Evolutionary conservation across 164 flowering plant genomes (phyloP), one percentile per base, ranked within the genome.

Genomic region (Warburgia ugandensis): DNA sequence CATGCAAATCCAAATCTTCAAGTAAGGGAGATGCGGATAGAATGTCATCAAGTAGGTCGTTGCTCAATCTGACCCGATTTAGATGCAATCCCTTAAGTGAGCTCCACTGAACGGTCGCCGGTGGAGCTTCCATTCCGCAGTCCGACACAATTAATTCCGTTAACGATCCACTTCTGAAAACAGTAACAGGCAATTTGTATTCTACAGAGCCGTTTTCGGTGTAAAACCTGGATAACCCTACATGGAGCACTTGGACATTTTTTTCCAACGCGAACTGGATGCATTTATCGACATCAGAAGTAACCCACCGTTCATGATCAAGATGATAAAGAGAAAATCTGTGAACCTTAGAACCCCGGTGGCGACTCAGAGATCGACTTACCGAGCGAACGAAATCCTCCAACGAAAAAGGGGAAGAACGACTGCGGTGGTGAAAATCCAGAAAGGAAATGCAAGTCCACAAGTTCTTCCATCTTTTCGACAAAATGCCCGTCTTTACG

Each of bases 381-480:
- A 39, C 5, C 9, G 19, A 39, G 19, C 19, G n/a, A 10, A 39
- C 19, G 42, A 39, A 39, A 21, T 14, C 6, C 38, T 12, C n/a
- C 38, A 12, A 11, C 38, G n/a, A 11, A 13, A 9, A 11, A 11
- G 38, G 38, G n/a, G 6, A 8, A 12, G n/a, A n/a, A n/a, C n/a
- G n/a, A n/a, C n/a, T n/a, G 19, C 19, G 8, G 5, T 39, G 16
- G 17, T 26, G 35, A 14, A 49, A 30, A 29, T 20, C 13, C 23
- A 49, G 39, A 30, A 5, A n/a, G 14, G 38, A 26, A 4, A 9
- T 9, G 38, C 13, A 49, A 16, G 12, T 30, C 52, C 52, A 49
- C 25, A 31, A 16, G 28, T 49, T 2, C 25, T 29, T 30, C 52
- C 52, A 49, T 31, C 52, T 11, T 3, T 11, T 49, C 5, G 52